Percentiles rank a stretch among this genome's conserved stretches.
Conservation (phyloP, 73 alveolate species). For the Symbiodinium pilosum region DNA sequence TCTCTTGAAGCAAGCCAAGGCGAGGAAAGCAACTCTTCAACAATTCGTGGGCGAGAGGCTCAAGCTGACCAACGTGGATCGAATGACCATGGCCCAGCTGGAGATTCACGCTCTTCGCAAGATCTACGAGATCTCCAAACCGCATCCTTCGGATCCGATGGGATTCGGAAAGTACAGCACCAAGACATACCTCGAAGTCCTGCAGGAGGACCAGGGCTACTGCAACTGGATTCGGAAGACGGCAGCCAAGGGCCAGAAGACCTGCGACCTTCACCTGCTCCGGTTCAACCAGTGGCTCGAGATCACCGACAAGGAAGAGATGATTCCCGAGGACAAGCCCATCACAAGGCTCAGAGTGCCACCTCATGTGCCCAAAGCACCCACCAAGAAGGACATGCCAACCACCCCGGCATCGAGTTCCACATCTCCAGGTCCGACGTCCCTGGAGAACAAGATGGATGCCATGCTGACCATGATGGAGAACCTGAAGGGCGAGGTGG, state of each 20-base stretch:
- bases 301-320: no score
- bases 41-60: background rate
- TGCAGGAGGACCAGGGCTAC: background rate
- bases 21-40: slow-evolving; percentile 2
- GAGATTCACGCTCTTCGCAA: background rate
- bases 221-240: background rate
- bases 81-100: background rate
- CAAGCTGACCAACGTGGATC: background rate
- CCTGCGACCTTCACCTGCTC: background rate
- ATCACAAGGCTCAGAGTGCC: no score
- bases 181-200: background rate
- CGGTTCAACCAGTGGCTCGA: background rate
- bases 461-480: no score
- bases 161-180: background rate
- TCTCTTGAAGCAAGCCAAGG: background rate
- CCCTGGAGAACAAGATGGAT: no score
- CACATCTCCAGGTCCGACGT: no score
- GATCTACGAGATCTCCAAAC: background rate
- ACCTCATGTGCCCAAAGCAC: no score
- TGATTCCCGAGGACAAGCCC: no score
- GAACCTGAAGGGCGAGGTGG: no score
- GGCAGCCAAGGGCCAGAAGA: background rate
- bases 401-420: no score
- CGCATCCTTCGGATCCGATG: background rate
- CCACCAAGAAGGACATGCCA: no score